Evolutionary conservation across 2,329 filamentous ascomycete genomes (phyloP), one percentile per base, ranked within the genome.

Genomic region (Neonectria sp.): DNA sequence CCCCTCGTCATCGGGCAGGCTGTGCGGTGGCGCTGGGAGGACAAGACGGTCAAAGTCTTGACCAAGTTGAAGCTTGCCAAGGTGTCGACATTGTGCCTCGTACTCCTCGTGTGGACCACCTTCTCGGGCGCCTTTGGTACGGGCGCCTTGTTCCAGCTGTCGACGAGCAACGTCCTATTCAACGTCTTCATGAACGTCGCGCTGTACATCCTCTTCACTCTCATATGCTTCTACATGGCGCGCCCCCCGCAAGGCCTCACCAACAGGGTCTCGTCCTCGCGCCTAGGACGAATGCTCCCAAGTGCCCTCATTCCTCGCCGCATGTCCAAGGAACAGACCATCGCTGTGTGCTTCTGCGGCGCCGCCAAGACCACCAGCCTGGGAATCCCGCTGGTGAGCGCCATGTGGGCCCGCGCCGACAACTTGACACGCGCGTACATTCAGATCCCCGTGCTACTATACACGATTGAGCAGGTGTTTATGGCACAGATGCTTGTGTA

Each of bases 341-440:
- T 93, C 56, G 91, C 92, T 0, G 88, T 93, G 15, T 93, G 91
- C 72, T 93, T 93, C 78, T 93, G 91, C 73, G 90, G 89, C 29
- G 91, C 92, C 0, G 91, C 91, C 15, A 94, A 94, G 79, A 93
- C 91, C 3, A 91, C 91, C 1, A 90, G 89, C 3, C 83, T 94
- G 64, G 91, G 91, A 0, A 91, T 94, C 8, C 92, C 92, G 0
- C 77, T 94, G 31, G 85, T 89, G 57, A 88, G 89, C 35, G 88
- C 91, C 65, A 93, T 94, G 88, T 94, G 90, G 83, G 81, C 83
- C 15, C 83, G 86, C 15, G 79, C 89, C 11, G 84, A 86, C 69
- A 79, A 88, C 49, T 79, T 87, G 45, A 85, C 88, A 24, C 83
- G 87, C 67, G 85, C 87, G 0, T 88, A 87, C 71, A 86, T 92